A percentile compares a stretch with the other conserved stretches of the same genome.
phyloP scores from a whole-genome alignment of 352 stramenopile genomes.

The Phytopythium litorale region DNA sequence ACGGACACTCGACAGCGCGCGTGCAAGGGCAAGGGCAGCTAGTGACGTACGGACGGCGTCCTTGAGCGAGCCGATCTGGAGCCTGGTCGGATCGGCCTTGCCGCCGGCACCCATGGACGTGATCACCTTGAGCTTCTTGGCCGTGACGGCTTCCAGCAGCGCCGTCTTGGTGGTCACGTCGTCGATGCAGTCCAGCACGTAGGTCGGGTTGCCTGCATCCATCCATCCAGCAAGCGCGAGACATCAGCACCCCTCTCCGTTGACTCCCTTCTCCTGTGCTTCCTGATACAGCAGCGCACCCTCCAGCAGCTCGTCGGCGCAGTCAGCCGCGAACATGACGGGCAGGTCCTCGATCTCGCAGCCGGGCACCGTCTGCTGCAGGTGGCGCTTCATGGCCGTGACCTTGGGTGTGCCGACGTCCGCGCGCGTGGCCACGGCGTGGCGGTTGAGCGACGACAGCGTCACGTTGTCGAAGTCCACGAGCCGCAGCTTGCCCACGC shows the following conservation, averaged over 20 bases:
- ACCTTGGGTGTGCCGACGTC: conserved; percentile 97
- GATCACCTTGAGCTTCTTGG: conserved; percentile 77
- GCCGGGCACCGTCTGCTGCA: conserved; percentile 67
- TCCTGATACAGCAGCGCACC: conserved; percentile 11
- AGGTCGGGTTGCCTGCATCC: conserved; percentile 74
- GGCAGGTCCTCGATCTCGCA: conserved; percentile 85
- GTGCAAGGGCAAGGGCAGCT: background rate
- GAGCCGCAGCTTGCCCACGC: conserved; percentile 92
- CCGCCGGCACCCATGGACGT: conserved; percentile 91
- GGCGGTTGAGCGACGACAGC: conserved; percentile 97
- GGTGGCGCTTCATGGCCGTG: conserved; percentile 78
- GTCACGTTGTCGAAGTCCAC: conserved; percentile 99
- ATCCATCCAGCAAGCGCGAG: too few species aligned
- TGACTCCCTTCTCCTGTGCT: too few species aligned
- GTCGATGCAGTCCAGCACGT: conserved; percentile 98
- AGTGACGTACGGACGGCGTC: conserved; percentile 80
- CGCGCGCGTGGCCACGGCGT: conserved; percentile 94
- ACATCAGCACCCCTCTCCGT: background rate
- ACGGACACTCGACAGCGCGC: background rate
- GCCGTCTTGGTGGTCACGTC: conserved; percentile 97
- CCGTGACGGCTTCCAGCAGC: conserved; percentile 89
- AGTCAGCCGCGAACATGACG: conserved; percentile 89
- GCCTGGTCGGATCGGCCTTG: conserved; percentile 95
- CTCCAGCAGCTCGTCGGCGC: conserved; percentile 79
- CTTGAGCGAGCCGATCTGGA: conserved; percentile 96